Evolutionary conservation across 208 protist genomes (phyloP), one percentile per base, ranked within the genome.

Genomic region (Acanthamoeba healyi): DNA sequence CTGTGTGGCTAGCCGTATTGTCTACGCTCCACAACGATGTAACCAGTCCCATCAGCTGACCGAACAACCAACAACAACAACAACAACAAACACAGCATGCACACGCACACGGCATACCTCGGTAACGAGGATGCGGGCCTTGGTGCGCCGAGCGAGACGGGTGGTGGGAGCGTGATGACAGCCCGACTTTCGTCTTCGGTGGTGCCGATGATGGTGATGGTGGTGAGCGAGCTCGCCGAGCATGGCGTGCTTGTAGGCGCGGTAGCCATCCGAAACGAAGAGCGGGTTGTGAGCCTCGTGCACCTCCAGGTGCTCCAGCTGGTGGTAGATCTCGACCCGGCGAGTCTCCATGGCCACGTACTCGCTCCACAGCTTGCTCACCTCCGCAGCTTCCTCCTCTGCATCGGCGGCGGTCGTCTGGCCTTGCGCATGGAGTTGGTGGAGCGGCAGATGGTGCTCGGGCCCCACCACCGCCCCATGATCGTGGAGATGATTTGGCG

Each of bases 91-190:
- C 54, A 24, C 17, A n/a, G 14, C 49, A 9, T 19, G 12, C 49
- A 9, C 54, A 26, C 54, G n/a, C 19, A 61, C 54, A 46, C 72
- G n/a, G 12, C 17, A 36, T 10, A 84, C 74, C 74, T 87, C 77
- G 24, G 77, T 87, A 12, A 87, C 77, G 34, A 87, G 77, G 26
- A 87, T 51, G 46, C 77, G 77, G 46, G 77, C 44, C 34, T 87
- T 87, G n/a, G 77, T 87, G 15, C 77, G 77, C 12, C 77, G 77
- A 24, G 77, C 77, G 6, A 87, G 77, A 26, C 77, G 40, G 14
- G 77, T 87, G 15, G 46, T 87, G 22, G 77, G 70, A 6, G 70
- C 38, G 24, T 63, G 56, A 24, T 4, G 12, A 9, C 29, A 24
- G 44, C 29, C 46, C 9, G 22, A 61, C 46, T 40, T 51, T 3